Conservation (phyloP, 2,329 filamentous ascomycete species). For the Aquanectria penicillioides region DNA sequence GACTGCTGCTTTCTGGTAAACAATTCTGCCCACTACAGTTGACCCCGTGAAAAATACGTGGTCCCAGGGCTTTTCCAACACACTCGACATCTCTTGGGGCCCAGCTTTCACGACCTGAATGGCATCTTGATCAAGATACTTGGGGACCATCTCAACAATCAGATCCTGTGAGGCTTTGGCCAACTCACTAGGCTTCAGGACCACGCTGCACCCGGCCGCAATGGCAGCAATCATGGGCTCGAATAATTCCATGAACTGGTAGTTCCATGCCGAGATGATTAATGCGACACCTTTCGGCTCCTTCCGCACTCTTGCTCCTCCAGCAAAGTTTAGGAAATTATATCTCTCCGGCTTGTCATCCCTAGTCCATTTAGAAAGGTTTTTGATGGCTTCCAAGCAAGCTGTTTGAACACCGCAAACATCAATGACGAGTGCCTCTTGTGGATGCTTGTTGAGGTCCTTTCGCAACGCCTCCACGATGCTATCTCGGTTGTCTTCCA, state of each 20-base stretch:
- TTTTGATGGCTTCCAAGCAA: constrained; percentile 47
- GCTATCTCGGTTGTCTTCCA: neutral
- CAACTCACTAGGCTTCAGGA: constrained; percentile 59
- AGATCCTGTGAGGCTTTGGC: constrained; percentile 47
- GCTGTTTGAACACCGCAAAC: constrained; percentile 43
- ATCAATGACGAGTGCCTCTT: neutral
- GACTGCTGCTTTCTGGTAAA: constrained; percentile 53
- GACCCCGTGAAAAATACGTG: constrained; percentile 59
- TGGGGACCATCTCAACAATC: constrained; percentile 50
- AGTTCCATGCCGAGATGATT: constrained; percentile 59
- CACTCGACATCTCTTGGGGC: constrained; percentile 46
- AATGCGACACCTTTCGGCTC: constrained; percentile 56
- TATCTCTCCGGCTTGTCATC: constrained; percentile 47
- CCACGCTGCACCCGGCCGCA: constrained; percentile 51
- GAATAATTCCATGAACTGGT: constrained; percentile 50
- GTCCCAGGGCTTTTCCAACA: constrained; percentile 52
- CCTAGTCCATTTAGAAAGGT: constrained; percentile 53
- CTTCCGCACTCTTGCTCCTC: constrained; percentile 47
- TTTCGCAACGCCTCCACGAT: neutral
- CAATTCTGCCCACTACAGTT: constrained; percentile 47
- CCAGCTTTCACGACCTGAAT: constrained; percentile 50
- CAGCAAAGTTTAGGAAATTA: constrained; percentile 41
- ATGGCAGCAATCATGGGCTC: constrained; percentile 55
- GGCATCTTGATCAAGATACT: constrained; percentile 54
- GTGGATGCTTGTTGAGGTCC: neutral